A percentile compares a stretch with the other conserved stretches of the same genome.
Conservation (phyloP, 2,329 filamentous ascomycete genomes). For the Stachybotrys chartarum region DNA sequence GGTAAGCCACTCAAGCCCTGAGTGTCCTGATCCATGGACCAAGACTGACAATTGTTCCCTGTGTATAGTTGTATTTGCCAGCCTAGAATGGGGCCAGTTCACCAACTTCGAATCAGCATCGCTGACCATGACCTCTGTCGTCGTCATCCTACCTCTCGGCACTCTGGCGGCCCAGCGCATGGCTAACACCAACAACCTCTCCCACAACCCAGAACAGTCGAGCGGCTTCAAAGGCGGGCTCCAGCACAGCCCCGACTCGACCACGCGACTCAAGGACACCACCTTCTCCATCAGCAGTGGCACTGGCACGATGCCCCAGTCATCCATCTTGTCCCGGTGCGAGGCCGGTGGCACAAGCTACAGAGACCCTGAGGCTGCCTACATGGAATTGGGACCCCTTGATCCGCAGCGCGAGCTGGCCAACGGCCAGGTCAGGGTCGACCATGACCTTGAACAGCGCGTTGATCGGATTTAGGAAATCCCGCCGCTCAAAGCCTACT, state of each 20-base stretch:
- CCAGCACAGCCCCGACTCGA: slow-evolving; percentile 6
- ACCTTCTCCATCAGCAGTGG: slow-evolving; percentile 10
- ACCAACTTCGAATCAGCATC: slow-evolving; percentile 42
- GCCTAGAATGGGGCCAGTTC: slow-evolving; percentile 34
- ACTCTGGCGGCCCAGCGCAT: slow-evolving; percentile 43
- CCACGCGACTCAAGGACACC: slow-evolving; percentile 13
- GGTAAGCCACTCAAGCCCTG: slow-evolving; percentile 25
- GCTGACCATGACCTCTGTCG: slow-evolving; percentile 40
- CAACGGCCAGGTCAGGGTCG: slow-evolving; percentile 16
- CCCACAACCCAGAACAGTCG: slow-evolving; percentile 10
- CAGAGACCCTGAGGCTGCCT: slow-evolving; percentile 2
- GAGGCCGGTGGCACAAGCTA: slow-evolving; percentile 8
- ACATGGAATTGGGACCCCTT: slow-evolving; percentile 24
- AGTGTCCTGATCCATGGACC: not conserved
- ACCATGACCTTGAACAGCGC: slow-evolving; percentile 21
- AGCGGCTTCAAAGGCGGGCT: slow-evolving; percentile 8
- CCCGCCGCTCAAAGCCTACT: not conserved
- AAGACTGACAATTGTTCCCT: not conserved
- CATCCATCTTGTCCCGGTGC: slow-evolving; percentile 16
- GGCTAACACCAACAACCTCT: slow-evolving; percentile 15
- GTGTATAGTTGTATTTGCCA: slow-evolving; percentile 40
- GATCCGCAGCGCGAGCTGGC: slow-evolving; percentile 11
- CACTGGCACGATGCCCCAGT: slow-evolving; percentile 8
- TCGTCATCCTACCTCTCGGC: slow-evolving; percentile 44
- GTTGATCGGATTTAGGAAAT: slow-evolving; percentile 21